Conservation (phyloP, 768 basidiomycete species). For the Kwoniella dejecticola region DNA sequence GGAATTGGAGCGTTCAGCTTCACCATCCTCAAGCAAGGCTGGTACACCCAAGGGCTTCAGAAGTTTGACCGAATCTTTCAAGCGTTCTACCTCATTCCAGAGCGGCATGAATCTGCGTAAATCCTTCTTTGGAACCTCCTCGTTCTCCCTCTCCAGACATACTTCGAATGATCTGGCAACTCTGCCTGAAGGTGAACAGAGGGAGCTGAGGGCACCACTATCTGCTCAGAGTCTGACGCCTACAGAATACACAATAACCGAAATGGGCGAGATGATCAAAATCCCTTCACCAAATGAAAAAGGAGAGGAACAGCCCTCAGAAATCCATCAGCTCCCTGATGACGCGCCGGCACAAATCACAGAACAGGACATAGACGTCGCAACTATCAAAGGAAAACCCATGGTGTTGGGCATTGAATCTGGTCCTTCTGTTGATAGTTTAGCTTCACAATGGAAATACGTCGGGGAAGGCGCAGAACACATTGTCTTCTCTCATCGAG, state of each 20-base stretch:
- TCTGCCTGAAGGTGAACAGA: constrained; percentile 2
- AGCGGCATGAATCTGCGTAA: constrained; percentile 11
- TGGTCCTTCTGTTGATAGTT: constrained; percentile 22
- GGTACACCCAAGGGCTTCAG: constrained; percentile 19
- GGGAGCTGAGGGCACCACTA: constrained; percentile 1
- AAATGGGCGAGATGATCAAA: constrained; percentile 38
- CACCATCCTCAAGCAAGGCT: constrained; percentile 19
- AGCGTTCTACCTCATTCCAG: constrained; percentile 26
- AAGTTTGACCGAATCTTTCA: constrained; percentile 16
- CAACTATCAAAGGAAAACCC: constrained; percentile 3
- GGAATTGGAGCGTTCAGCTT: constrained; percentile 10
- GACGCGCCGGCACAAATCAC: background rate
- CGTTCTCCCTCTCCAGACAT: constrained; percentile 25
- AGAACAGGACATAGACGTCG: background rate
- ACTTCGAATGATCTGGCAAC: background rate
- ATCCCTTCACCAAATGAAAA: constrained; percentile 7
- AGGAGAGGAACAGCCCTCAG: too few species aligned
- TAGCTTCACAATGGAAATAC: constrained; percentile 66
- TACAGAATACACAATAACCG: constrained; percentile 24
- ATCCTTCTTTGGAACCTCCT: constrained; percentile 26
- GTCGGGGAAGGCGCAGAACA: constrained; percentile 91
- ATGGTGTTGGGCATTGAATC: background rate
- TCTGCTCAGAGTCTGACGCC: constrained; percentile 18
- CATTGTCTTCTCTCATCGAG: constrained; percentile 79
- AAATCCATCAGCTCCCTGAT: too few species aligned